Evolutionary conservation across 257 asterid genomes (phyloP).

Genomic region (Anisodus tanguticus): DNA sequence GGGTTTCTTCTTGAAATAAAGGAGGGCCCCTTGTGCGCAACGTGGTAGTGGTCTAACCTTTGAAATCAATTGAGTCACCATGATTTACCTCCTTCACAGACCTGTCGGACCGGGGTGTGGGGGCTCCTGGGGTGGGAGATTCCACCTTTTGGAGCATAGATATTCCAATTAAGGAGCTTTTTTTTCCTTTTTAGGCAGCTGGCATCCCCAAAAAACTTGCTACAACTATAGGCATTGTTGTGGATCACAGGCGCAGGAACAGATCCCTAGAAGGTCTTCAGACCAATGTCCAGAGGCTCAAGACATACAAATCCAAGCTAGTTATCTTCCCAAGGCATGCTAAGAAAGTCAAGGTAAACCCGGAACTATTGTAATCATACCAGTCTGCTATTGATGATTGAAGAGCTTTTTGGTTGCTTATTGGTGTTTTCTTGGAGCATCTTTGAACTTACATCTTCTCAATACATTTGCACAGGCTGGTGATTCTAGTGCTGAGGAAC

Average conservation of each 20-base stretch:
- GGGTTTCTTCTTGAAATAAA: too few species aligned
- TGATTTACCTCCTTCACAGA: too few species aligned
- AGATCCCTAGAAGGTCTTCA: background rate
- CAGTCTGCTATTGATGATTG: background rate
- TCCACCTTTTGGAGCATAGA: too few species aligned
- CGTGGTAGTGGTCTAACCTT: too few species aligned
- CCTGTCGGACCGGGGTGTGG: too few species aligned
- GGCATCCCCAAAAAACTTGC: background rate
- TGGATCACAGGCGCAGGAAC: background rate
- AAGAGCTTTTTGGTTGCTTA: background rate
- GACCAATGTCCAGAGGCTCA: background rate
- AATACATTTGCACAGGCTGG: background rate
- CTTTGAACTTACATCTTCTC: background rate
- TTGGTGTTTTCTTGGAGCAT: background rate
- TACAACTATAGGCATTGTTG: background rate
- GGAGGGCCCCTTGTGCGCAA: too few species aligned
- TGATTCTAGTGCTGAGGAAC: background rate
- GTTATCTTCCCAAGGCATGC: background rate
- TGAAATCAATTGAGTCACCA: too few species aligned
- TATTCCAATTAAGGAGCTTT: background rate
- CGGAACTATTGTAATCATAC: background rate
- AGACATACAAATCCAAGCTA: background rate
- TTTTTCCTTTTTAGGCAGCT: slow-evolving; percentile 4
- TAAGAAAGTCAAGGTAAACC: slow-evolving; percentile 4
- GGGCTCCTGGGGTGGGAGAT: too few species aligned